Evolutionary conservation across 495 filamentous ascomycete genomes (phyloP).

Genomic region (Neurospora sp.): DNA sequence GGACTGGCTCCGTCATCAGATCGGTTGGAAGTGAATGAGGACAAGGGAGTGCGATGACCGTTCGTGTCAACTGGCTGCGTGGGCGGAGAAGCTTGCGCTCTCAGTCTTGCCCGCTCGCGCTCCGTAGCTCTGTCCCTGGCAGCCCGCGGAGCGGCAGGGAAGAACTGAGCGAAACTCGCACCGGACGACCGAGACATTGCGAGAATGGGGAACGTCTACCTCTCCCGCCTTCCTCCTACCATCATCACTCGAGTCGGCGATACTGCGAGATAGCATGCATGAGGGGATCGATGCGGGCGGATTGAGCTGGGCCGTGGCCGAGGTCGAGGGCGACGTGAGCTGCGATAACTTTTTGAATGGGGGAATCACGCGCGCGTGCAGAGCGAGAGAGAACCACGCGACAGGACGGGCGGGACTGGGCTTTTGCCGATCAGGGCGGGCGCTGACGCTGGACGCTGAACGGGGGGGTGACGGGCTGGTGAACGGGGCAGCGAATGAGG

Average conservation of each 20-base stretch:
- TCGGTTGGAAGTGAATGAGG: conserved; percentile 4
- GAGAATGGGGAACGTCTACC: conserved; percentile 34
- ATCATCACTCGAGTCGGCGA: conserved; percentile 41
- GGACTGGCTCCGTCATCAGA: conserved; percentile 8
- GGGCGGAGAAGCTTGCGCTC: conserved; percentile 25
- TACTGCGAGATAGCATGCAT: conserved; percentile 35
- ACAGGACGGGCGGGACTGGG: conserved; percentile 7
- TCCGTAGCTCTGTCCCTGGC: conserved; percentile 47
- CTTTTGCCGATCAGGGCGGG: conserved; percentile 14
- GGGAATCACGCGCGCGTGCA: conserved; percentile 18
- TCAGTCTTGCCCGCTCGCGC: conserved; percentile 34
- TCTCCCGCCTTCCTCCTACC: conserved; percentile 40
- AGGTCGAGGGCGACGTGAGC: not conserved
- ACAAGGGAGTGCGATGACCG: conserved; percentile 12
- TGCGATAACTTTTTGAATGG: not conserved
- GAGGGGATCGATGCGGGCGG: conserved; percentile 5
- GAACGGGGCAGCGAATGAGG: not conserved
- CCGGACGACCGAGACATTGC: conserved; percentile 68
- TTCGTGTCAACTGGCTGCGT: conserved; percentile 13
- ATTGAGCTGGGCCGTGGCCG: conserved; percentile 2
- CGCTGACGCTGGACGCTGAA: conserved; percentile 6
- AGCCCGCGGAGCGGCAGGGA: conserved; percentile 67
- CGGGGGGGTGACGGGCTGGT: not conserved
- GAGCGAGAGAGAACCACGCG: conserved; percentile 14
- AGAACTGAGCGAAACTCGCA: conserved; percentile 83